Evolutionary conservation across 495 filamentous ascomycete genomes (phyloP), one percentile per base, ranked within the genome.

Genomic region (Glarea lozoyensis): DNA sequence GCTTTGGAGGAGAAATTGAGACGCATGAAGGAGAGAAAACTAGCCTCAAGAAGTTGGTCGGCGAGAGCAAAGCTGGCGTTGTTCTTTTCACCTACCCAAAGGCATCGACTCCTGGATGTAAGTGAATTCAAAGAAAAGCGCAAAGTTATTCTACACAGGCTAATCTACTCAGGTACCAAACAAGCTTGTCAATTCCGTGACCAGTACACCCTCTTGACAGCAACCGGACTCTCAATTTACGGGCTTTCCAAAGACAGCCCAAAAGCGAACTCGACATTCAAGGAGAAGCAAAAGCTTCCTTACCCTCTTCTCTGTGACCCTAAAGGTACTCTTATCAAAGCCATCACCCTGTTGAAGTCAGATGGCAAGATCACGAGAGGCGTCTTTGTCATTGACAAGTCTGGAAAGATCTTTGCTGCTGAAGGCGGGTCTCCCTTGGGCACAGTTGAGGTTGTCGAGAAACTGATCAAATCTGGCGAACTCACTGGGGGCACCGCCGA

Each of bases 31-130:
- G 87, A 48, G 61, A 60, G 27, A 86, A 79, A 60, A 86, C 81
- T 10, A 88, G 75, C 1, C 67, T 98, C 39, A 76, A 82, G 63
- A 68, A 69, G 41, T 74, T 98, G 18, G 76, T 96, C 12, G 82
- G 86, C 31, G 73, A 80, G 49, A 90, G 88, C 68, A 81, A 87
- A 64, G 69, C 72, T 37, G 90, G 92, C 16, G 84, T 97, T 17
- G 84, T 94, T 12, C 61, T 98, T 22, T 97, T 98, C 60, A 94
- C 88, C 24, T 98, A 96, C 58, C 92, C 92, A 22, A 94, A 84
- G 68, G 92, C 92, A 45, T 90, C 84, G 10, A 98, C 92, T 20
- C 85, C 85, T 20, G 92, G 93, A 43, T 98, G 92, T 95, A 81
- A 76, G 87, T 76, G 42, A 42, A 22, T 43, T 16, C 16, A 17